Evolutionary conservation across 768 basidiomycete species (phyloP).

Genomic region (Lactarius akahatsu): DNA sequence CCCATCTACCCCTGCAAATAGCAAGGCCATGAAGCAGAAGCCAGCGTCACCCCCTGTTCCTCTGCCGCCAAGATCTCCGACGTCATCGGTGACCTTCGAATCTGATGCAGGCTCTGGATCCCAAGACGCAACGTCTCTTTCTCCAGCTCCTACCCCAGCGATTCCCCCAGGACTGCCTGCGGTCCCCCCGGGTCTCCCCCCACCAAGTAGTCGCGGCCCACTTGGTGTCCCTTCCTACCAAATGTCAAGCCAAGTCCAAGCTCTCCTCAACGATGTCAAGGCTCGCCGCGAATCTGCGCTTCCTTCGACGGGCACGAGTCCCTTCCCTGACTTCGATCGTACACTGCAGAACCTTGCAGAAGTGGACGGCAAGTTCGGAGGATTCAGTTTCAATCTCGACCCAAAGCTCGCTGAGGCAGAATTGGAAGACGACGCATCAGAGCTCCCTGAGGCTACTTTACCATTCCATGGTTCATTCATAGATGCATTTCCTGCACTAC

Average conservation of each 20-base stretch:
- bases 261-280: constrained; percentile 80
- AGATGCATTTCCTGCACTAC: constrained; percentile 68
- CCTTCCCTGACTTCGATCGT: constrained; percentile 89
- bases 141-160: constrained; percentile 47
- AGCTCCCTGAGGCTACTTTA: constrained; percentile 39
- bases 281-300: constrained; percentile 63
- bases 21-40: constrained; percentile 17
- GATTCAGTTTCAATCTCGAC: constrained; percentile 87
- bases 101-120: constrained; percentile 32
- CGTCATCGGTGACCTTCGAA: constrained; percentile 32
- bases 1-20: constrained; percentile 53
- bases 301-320: constrained; percentile 46
- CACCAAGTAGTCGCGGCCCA: constrained; percentile 44
- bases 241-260: constrained; percentile 82
- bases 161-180: constrained; percentile 53
- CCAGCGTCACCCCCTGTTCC: constrained; percentile 22
- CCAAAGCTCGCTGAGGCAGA: constrained; percentile 60
- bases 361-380: constrained; percentile 57
- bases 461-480: constrained; percentile 66
- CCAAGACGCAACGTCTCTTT: constrained; percentile 28
- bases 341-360: constrained; percentile 71
- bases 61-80: constrained; percentile 31
- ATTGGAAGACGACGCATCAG: constrained; percentile 48
- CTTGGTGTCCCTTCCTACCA: constrained; percentile 58
- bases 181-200: constrained; percentile 55